Evolutionary conservation across 177 flowering plant species (phyloP).

Genomic region (Vitis hybrid): DNA sequence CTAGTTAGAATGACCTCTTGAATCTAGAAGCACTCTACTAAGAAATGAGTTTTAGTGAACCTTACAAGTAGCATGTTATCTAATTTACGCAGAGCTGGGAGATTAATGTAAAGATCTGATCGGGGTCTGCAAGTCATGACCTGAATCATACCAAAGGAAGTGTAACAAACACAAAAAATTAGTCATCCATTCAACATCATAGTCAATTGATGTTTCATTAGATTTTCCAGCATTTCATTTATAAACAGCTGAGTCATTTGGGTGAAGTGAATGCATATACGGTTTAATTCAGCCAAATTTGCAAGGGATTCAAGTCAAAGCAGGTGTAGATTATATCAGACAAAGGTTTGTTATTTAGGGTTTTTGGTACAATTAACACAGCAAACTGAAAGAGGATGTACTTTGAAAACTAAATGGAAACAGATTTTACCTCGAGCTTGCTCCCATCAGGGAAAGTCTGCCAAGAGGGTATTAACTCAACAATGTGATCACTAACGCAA

Average conservation of each 20-base stretch:
- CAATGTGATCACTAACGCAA: slow-evolving; percentile 67
- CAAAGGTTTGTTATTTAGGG: too few species aligned
- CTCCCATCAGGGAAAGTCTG: slow-evolving; percentile 68
- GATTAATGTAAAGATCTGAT: slow-evolving; percentile 56
- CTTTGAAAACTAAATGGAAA: neutral
- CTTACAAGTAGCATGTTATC: slow-evolving; percentile 75
- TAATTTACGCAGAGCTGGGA: slow-evolving; percentile 65
- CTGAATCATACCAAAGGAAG: slow-evolving; percentile 23
- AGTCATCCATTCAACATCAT: neutral
- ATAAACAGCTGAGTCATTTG: too few species aligned
- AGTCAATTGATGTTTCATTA: too few species aligned
- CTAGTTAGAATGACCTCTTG: neutral
- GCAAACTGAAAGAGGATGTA: too few species aligned
- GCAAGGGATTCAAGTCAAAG: too few species aligned
- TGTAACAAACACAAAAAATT: neutral
- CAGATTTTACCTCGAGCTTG: slow-evolving; percentile 47
- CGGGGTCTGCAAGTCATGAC: slow-evolving; percentile 67
- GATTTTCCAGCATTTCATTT: too few species aligned
- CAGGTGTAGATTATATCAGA: too few species aligned
- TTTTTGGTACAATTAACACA: too few species aligned
- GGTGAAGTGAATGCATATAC: too few species aligned
- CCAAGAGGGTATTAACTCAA: slow-evolving; percentile 57
- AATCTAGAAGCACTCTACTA: neutral
- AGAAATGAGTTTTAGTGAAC: neutral
- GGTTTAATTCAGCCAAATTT: too few species aligned